Evolutionary conservation across 805 yeast genomes (phyloP), one percentile per base, ranked within the genome.

Genomic region (Wickerhamiella azyma): DNA sequence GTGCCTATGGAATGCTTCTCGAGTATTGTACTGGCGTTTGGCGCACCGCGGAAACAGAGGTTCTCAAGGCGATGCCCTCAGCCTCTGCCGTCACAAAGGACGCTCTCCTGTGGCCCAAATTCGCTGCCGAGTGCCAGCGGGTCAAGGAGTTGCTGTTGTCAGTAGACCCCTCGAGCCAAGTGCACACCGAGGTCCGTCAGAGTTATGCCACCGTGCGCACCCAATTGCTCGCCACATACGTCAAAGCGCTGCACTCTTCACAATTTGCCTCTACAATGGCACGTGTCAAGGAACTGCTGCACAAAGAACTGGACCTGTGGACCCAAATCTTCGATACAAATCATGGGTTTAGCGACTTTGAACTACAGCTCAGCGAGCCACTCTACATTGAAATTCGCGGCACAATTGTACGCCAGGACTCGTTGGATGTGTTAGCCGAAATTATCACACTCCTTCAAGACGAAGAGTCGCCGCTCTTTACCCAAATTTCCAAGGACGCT

Each of bases 1-100:
- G 95, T 48, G 79, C 94, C 1, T 68, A 85, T 40, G 77, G 92
- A 0, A 66, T 89, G 49, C 74, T 85, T 13, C 72, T 80, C 51
- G 83, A 79, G 55, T 85, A 79, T 57, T 46, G 58, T 55, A 33
- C 66, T 61, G 47, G 51, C 56, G 28, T 52, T 75, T 42, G 45
- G 47, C 67, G 68, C 13, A 43, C 46, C 7, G 28, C 48, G 5
- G 33, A 49, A 14, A 17, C 33, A n/a, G 29, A 46, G 6, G 43
- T 50, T 8, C 19, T 19, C 13, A 26, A 39, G 9, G 40, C 45
- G n/a, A 35, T 47, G 39, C 48, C 18, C 14, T 30, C 26, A 14
- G 41, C 44, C 13, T 33, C 45, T 9, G 36, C 41, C 2, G 48
- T 47, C 8, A 46, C 53, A 2, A 43, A 38, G 26, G 44, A 49